These are phyloP conservation scores for Termitomyces sp. DNA, from an alignment of 768 basidiomycete genomes.

Conservation along the genomic window DNA sequence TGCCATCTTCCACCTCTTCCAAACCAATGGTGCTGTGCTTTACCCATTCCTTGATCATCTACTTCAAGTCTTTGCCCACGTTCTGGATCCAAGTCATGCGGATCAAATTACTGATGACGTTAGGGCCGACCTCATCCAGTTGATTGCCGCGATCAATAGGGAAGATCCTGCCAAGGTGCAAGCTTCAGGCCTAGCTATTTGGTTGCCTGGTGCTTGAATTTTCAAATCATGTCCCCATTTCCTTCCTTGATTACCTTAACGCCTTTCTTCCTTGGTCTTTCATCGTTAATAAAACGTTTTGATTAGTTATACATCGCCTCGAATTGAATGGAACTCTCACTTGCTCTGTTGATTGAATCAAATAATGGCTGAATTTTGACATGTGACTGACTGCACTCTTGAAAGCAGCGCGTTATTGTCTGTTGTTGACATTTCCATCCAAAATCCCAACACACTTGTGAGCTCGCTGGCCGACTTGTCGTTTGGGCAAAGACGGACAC, in stretches of 20 bases:
- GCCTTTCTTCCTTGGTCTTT: slow-evolving; percentile 4
- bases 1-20: slow-evolving; percentile 86
- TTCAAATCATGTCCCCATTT: slow-evolving; percentile 10
- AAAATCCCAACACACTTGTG: slow-evolving; percentile 18
- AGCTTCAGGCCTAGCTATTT: slow-evolving; percentile 66
- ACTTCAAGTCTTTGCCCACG: slow-evolving; percentile 74
- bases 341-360: too few relatives aligned
- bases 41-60: slow-evolving; percentile 76
- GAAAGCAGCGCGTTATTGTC: slow-evolving; percentile 21
- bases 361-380: not conserved
- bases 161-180: slow-evolving; percentile 79
- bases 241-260: slow-evolving; percentile 13
- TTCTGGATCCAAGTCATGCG: slow-evolving; percentile 68
- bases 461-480: slow-evolving; percentile 62
- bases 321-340: slow-evolving; percentile 4
- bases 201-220: slow-evolving; percentile 44
- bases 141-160: slow-evolving; percentile 68
- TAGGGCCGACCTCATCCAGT: slow-evolving; percentile 67
- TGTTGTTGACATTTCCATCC: slow-evolving; percentile 19
- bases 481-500: slow-evolving; percentile 32
- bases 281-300: slow-evolving; percentile 17
- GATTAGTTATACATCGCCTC: slow-evolving; percentile 12
- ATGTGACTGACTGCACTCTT: not conserved
- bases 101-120: slow-evolving; percentile 84
- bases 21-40: slow-evolving; percentile 65